A percentile compares a stretch with the other conserved stretches of the same genome.
These are phyloP conservation scores for Phytophthora lateralis DNA, from an alignment of 352 stramenopile genomes.

Conservation along the genomic window DNA sequence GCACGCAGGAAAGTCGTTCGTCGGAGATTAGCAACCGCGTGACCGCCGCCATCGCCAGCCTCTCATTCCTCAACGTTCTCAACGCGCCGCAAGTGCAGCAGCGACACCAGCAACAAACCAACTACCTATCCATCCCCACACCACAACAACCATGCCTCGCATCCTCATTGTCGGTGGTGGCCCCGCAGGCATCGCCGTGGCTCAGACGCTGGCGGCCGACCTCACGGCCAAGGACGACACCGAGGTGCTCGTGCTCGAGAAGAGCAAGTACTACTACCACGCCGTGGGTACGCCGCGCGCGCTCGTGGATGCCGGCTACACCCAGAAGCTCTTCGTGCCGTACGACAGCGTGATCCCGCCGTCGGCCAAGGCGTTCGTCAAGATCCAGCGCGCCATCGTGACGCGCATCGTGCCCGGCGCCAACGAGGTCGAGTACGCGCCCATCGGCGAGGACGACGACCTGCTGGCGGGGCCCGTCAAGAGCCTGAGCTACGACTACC, in stretches of 20 bases:
- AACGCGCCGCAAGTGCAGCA: slow-evolving; percentile 10
- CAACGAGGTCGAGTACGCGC: slow-evolving; percentile 48
- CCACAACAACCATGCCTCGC: slow-evolving; percentile 33
- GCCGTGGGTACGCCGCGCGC: slow-evolving; percentile 47
- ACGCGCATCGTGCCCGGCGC: slow-evolving; percentile 37
- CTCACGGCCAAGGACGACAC: slow-evolving; percentile 42
- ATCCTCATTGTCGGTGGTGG: slow-evolving; percentile 65
- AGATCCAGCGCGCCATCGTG: slow-evolving; percentile 48
- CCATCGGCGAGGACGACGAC: slow-evolving; percentile 39
- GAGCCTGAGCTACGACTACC: slow-evolving; percentile 58
- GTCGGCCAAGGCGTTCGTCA: slow-evolving; percentile 36
- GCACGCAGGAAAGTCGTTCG: not conserved
- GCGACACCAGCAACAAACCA: not conserved
- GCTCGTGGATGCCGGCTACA: slow-evolving; percentile 49
- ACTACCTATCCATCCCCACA: no score
- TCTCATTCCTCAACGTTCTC: slow-evolving; percentile 30
- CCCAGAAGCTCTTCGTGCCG: slow-evolving; percentile 59
- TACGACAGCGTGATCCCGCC: slow-evolving; percentile 56
- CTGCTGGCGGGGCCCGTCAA: slow-evolving; percentile 32
- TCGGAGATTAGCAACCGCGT: not conserved
- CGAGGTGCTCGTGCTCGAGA: slow-evolving; percentile 60
- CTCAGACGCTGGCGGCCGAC: slow-evolving; percentile 41
- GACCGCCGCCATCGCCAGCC: not conserved
- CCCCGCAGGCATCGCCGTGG: slow-evolving; percentile 46
- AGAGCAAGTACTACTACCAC: slow-evolving; percentile 62